phyloP scores from a whole-genome alignment of 2,329 filamentous ascomycete genomes.

The Ophiobolus disseminans region DNA sequence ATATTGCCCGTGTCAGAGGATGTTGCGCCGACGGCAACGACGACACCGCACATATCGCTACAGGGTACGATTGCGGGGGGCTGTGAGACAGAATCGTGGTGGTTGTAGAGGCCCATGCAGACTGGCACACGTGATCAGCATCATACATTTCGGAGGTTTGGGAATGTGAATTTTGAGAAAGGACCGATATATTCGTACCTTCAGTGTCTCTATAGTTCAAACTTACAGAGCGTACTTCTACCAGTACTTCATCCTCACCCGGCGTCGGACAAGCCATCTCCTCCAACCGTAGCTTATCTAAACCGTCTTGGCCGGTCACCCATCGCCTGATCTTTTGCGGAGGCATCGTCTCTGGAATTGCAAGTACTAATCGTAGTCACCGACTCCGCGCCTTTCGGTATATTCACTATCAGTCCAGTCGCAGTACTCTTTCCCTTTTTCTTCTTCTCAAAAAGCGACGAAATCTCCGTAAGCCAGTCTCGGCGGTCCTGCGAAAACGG shows the following conservation, averaged over 20 bases:
- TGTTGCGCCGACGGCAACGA: conserved; percentile 57
- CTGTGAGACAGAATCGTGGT: conserved; percentile 63
- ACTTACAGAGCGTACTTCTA: conserved; percentile 60
- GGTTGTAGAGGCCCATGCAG: conserved; percentile 69
- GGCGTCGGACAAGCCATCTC: conserved; percentile 44
- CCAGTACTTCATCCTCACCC: conserved; percentile 56
- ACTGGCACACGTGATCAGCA: conserved; percentile 53
- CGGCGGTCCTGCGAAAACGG: conserved; percentile 46
- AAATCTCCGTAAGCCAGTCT: conserved; percentile 45
- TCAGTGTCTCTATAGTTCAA: conserved; percentile 63
- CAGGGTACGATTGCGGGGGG: conserved; percentile 64
- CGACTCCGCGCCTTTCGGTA: conserved; percentile 15
- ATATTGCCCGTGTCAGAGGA: conserved; percentile 49
- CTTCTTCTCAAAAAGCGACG: conserved; percentile 32
- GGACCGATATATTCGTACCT: conserved; percentile 43
- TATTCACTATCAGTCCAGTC: conserved; percentile 13
- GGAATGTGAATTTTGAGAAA: no score
- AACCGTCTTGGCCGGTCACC: conserved; percentile 52
- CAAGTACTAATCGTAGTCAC: conserved; percentile 11
- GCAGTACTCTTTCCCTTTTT: conserved; percentile 16
- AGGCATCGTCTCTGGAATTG: conserved; percentile 26
- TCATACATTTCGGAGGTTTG: conserved; percentile 1
- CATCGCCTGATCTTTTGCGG: conserved; percentile 49
- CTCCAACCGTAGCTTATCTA: conserved; percentile 50
- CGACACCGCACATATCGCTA: conserved; percentile 73